phyloP scores from a whole-genome alignment of 2,329 filamentous ascomycete species.

The Verticillium nonalfalfae region DNA sequence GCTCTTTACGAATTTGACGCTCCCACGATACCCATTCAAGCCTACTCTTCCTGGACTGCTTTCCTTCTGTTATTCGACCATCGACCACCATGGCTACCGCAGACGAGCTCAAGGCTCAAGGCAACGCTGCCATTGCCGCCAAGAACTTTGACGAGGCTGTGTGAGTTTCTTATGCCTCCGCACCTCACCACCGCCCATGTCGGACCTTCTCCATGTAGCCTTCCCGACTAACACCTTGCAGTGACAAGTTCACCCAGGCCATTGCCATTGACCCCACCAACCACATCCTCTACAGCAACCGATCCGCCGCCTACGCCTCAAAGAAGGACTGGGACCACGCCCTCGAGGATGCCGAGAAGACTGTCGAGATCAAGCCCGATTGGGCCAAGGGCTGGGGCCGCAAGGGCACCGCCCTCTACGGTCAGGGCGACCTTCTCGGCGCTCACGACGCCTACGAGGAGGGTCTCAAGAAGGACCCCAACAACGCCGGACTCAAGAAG shows the following conservation, averaged over 20 bases:
- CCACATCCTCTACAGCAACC: constrained; percentile 97
- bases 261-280: constrained; percentile 84
- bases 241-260: constrained; percentile 90
- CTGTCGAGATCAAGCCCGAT: constrained; percentile 89
- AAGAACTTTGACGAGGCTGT: constrained; percentile 96
- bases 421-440: constrained; percentile 75
- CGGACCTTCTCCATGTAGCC: background rate
- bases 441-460: constrained; percentile 89
- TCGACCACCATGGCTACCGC: constrained; percentile 46
- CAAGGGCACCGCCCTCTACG: constrained; percentile 87
- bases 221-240: constrained; percentile 28
- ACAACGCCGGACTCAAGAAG: constrained; percentile 87
- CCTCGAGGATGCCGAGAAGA: constrained; percentile 86
- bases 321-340: constrained; percentile 83
- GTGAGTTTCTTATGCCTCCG: constrained; percentile 48
- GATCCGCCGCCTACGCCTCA: constrained; percentile 81
- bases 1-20: background rate
- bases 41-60: constrained; percentile 5
- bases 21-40: background rate
- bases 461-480: constrained; percentile 87
- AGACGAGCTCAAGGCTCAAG: constrained; percentile 87
- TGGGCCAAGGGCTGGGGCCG: constrained; percentile 97
- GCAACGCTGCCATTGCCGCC: constrained; percentile 96
- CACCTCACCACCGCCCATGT: background rate
- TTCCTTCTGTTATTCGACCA: constrained; percentile 1